These are phyloP conservation scores for Termitomyces sp. DNA, from an alignment of 768 basidiomycete species.

Conservation along the genomic window DNA sequence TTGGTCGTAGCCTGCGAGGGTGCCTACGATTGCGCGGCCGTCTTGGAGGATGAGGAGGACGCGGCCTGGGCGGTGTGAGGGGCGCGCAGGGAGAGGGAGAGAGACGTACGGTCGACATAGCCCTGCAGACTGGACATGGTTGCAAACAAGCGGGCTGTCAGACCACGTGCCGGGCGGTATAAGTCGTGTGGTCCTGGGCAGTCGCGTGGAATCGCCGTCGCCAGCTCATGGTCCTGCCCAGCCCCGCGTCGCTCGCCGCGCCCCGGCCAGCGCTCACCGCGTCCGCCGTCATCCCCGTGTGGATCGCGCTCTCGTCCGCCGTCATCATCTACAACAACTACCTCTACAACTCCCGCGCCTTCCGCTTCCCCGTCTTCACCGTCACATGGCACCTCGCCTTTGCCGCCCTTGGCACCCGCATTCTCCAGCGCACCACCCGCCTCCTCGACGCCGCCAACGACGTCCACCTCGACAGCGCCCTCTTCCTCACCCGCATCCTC, in stretches of 20 bases:
- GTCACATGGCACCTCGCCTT: conserved; percentile 85
- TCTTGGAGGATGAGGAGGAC: conserved; percentile 96
- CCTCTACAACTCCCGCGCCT: conserved; percentile 77
- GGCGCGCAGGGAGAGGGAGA: not conserved
- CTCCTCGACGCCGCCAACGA: conserved; percentile 79
- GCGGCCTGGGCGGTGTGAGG: conserved; percentile 49
- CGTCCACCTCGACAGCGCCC: conserved; percentile 72
- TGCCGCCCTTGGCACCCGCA: conserved; percentile 81
- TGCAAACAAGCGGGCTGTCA: not conserved
- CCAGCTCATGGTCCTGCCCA: too few species aligned
- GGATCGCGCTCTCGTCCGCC: conserved; percentile 85
- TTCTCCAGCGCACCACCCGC: conserved; percentile 77
- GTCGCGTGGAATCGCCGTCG: too few species aligned
- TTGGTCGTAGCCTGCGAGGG: conserved; percentile 90
- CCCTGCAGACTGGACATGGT: conserved; percentile 86
- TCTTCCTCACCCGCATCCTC: conserved; percentile 82
- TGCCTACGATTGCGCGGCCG: conserved; percentile 90
- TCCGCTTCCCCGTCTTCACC: conserved; percentile 89
- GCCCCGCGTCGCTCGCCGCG: conserved; percentile 19
- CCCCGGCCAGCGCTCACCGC: conserved; percentile 49
- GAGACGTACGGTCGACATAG: conserved; percentile 78
- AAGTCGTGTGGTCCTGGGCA: too few species aligned
- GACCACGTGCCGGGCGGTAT: not conserved
- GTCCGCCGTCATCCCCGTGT: conserved; percentile 78
- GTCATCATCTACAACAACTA: conserved; percentile 98